Base-by-base conservation (phyloP, 441 rosid species). In the Theobroma grandiflorum region DNA sequence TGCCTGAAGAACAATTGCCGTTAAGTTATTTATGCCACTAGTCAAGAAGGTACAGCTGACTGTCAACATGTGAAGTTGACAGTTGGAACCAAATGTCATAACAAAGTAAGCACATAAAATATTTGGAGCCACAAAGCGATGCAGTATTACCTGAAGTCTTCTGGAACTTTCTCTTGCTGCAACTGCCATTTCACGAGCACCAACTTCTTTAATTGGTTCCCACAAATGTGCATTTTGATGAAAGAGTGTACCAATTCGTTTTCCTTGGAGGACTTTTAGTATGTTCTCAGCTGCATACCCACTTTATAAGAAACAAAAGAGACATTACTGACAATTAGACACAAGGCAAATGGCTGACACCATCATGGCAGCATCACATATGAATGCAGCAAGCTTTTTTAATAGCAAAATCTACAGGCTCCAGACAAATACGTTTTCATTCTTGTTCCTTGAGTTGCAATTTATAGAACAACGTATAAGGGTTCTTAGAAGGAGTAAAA, bases 101-200 rank as follows among this genome's bases (percentile, higher is more conserved):
- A 64, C 58, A 68, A 35, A n/a, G n/a, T 18, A 40, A 37, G 35
- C 69, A 78, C 69, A 50, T 66, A 53, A 57, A 78, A 75, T 53
- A 50, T 58, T 58, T 69, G 69, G 16, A 75, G 50, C 40, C n/a
- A 50, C 73, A 53, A 42, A 65, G 72, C 77, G 76, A 63, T 62
- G 9, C 67, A 43, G 75, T 64, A 77, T 65, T 86, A 97, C 99
- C 99, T 97, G 99, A 86, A 97, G 98, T 82, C 86, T 86, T 81
- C 98, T 91, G 72, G 99, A 93, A 85, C 99, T 87, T 68, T 97
- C 99, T 90, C 98, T 94, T 71, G 99, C 99, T 43, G 95, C 95
- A 75, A 94, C 93, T 81, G 99, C 99, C 99, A 97, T 95, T 20
- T 93, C 94, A 53, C 92, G 91, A 8, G 91, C 91, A 79, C 88